Percentiles rank a stretch among this genome's conserved stretches.
Conservation (phyloP, 2,329 filamentous ascomycete genomes). For the Daldinia sp. region DNA sequence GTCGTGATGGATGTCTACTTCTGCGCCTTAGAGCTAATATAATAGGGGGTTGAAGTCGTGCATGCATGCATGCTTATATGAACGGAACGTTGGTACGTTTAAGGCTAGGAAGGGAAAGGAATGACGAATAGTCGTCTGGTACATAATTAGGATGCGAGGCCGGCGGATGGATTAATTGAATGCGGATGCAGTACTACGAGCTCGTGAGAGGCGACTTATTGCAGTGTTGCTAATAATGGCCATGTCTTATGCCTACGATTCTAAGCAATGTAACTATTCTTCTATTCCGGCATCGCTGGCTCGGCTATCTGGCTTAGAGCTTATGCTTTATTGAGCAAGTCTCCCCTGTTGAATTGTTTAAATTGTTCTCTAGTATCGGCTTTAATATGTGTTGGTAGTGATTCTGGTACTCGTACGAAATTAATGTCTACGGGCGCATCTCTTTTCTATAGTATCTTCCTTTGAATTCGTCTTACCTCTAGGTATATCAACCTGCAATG, state of each 20-base stretch:
- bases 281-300: not conserved
- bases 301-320: not conserved
- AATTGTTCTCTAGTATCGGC: too few species aligned
- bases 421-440: not conserved
- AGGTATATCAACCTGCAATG: too few species aligned
- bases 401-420: not conserved
- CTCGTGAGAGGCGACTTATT: not conserved
- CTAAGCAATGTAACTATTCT: not conserved
- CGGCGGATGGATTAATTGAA: not conserved
- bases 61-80: too few species aligned
- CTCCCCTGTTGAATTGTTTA: not conserved
- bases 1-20: not conserved
- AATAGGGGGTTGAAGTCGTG: not conserved
- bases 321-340: not conserved
- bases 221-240: slow-evolving; percentile 8
- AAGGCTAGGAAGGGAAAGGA: not conserved
- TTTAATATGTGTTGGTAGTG: not conserved
- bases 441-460: not conserved
- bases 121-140: not conserved
- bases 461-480: too few species aligned
- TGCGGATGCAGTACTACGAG: not conserved
- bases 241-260: not conserved
- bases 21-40: not conserved
- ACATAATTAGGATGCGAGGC: slow-evolving; percentile 7
- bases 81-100: slow-evolving; percentile 17